Percentiles rank a stretch among this genome's conserved stretches.
Conservation (phyloP, 805 yeast species). For the Candida suzukii region DNA sequence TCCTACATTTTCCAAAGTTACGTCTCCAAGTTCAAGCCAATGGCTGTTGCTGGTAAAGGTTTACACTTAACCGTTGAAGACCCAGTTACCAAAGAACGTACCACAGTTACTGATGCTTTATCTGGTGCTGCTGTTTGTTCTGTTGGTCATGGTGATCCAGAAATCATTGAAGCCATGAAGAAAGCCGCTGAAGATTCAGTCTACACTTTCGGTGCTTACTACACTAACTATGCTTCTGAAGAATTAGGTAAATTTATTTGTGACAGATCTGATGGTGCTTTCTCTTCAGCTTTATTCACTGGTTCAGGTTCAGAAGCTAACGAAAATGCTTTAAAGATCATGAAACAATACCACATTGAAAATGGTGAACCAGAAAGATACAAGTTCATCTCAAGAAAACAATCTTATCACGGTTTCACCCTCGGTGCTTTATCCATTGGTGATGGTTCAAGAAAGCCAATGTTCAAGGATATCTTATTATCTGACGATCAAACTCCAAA, state of each 20-base stretch:
- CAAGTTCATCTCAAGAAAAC: conserved; percentile 35
- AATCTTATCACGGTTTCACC: conserved; percentile 44
- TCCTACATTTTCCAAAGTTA: conserved; percentile 36
- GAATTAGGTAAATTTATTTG: conserved; percentile 37
- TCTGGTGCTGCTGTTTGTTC: conserved; percentile 52
- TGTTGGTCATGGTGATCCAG: conserved; percentile 37
- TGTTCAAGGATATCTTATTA: conserved; percentile 23
- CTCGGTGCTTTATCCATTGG: conserved; percentile 38
- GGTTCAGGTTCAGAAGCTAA: conserved; percentile 78
- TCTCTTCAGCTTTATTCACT: conserved; percentile 38
- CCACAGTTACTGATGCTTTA: conserved; percentile 32
- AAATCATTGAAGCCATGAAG: conserved; percentile 32
- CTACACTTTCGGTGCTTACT: conserved; percentile 27
- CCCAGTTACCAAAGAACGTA: conserved; percentile 30
- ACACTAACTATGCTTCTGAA: conserved; percentile 35
- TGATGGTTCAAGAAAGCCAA: conserved; percentile 27
- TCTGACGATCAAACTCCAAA: conserved; percentile 18
- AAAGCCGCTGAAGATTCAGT: conserved; percentile 27
- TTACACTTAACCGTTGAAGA: conserved; percentile 32
- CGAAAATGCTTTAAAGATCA: conserved; percentile 72
- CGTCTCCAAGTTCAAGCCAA: conserved; percentile 28
- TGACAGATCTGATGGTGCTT: conserved; percentile 26
- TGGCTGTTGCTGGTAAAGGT: conserved; percentile 35
- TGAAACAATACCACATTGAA: conserved; percentile 41
- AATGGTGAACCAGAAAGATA: conserved; percentile 33